phyloP scores from a whole-genome alignment of 768 basidiomycete species.

The Candolleomyces eurysporus region DNA sequence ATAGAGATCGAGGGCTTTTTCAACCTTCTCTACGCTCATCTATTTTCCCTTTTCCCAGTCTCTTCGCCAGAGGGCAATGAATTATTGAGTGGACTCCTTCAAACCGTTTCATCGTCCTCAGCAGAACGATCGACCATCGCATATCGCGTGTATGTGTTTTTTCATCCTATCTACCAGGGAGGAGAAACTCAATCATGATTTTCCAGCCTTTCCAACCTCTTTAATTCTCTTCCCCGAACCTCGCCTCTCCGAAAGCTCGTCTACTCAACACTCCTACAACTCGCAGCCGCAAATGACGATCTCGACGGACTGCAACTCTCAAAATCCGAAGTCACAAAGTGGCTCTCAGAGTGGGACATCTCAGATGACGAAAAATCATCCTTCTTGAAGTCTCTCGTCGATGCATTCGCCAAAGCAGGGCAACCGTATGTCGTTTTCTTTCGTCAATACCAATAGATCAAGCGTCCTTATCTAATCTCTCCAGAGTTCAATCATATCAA shows the following conservation, averaged over 20 bases:
- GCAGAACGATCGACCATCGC: constrained; percentile 56
- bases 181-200: constrained; percentile 4
- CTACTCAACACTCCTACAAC: constrained; percentile 57
- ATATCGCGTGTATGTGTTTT: constrained; percentile 67
- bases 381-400: constrained; percentile 64
- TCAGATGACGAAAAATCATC: constrained; percentile 57
- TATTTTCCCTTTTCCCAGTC: constrained; percentile 56
- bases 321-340: constrained; percentile 64
- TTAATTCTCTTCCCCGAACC: constrained; percentile 69
- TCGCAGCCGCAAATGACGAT: constrained; percentile 60
- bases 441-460: neutral
- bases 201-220: constrained; percentile 73
- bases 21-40: constrained; percentile 75
- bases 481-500: constrained; percentile 60
- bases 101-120: constrained; percentile 53
- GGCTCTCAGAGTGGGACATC: constrained; percentile 76
- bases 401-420: constrained; percentile 54
- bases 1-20: constrained; percentile 81
- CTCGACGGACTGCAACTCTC: constrained; percentile 60
- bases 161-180: constrained; percentile 6
- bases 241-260: constrained; percentile 65
- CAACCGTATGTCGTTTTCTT: constrained; percentile 50
- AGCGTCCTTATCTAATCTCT: neutral
- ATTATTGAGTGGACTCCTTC: constrained; percentile 48
- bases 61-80: constrained; percentile 55